Conservation (phyloP, 192 early-diverging fungal genomes). For the Funneliformis geosporum region DNA sequence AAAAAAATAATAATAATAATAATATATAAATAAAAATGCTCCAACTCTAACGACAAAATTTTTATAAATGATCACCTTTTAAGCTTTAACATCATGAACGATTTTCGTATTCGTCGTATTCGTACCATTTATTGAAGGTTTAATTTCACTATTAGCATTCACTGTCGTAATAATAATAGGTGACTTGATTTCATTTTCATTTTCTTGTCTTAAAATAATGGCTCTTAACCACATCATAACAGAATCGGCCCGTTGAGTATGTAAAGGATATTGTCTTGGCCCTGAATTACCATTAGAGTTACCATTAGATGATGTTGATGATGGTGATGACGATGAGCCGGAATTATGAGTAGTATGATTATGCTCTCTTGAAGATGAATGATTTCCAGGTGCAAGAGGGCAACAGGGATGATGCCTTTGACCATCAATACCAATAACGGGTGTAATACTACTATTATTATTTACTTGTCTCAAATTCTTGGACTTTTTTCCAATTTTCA, state of each 20-base stretch:
- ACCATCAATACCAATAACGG: constrained; percentile 28
- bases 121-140: background rate
- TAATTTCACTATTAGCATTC: background rate
- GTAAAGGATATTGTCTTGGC: constrained; percentile 21
- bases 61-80: background rate
- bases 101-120: background rate
- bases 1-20: no score
- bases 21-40: background rate
- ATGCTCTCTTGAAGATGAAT: constrained; percentile 2
- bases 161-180: no score
- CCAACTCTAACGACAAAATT: background rate
- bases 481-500: constrained; percentile 18
- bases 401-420: constrained; percentile 31
- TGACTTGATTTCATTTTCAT: background rate
- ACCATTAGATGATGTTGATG: background rate
- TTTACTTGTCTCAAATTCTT: constrained; percentile 11
- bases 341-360: background rate
- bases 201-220: constrained; percentile 14
- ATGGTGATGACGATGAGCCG: background rate
- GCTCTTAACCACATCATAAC: constrained; percentile 22
- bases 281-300: background rate
- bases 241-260: constrained; percentile 22
- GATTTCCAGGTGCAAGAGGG: constrained; percentile 28
- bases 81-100: background rate
- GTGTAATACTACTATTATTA: background rate